Conservation (phyloP, 345 rosid species). For the Rhodamnia argentea region DNA sequence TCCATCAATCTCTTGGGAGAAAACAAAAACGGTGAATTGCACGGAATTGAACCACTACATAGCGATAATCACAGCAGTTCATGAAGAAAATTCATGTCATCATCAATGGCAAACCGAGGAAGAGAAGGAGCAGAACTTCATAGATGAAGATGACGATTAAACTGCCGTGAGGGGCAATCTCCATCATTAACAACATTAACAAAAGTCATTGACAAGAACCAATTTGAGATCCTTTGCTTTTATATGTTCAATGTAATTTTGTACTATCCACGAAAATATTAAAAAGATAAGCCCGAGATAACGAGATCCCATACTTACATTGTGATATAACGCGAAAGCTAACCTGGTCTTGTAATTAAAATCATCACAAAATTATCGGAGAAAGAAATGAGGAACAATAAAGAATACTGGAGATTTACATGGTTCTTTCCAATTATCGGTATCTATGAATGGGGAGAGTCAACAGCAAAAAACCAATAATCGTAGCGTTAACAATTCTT, state of each 20-base stretch:
- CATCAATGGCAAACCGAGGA: neutral
- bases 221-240: neutral
- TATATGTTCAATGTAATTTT: neutral
- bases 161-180: neutral
- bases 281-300: neutral
- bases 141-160: neutral
- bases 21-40: neutral
- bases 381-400: too few species aligned
- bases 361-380: neutral
- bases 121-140: neutral
- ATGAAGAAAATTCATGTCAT: neutral
- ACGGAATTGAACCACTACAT: neutral
- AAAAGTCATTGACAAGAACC: neutral
- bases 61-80: neutral
- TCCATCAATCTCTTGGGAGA: neutral
- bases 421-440: rapidly evolving
- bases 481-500: neutral
- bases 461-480: neutral
- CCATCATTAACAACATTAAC: neutral
- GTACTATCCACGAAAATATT: neutral
- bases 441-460: neutral
- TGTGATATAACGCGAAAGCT: neutral
- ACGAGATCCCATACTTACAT: neutral
- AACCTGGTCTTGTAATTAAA: neutral
- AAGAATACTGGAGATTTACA: too few species aligned